Evolutionary conservation across 2,329 filamentous ascomycete species (phyloP).

Genomic region (Drechmeria coniospora): DNA sequence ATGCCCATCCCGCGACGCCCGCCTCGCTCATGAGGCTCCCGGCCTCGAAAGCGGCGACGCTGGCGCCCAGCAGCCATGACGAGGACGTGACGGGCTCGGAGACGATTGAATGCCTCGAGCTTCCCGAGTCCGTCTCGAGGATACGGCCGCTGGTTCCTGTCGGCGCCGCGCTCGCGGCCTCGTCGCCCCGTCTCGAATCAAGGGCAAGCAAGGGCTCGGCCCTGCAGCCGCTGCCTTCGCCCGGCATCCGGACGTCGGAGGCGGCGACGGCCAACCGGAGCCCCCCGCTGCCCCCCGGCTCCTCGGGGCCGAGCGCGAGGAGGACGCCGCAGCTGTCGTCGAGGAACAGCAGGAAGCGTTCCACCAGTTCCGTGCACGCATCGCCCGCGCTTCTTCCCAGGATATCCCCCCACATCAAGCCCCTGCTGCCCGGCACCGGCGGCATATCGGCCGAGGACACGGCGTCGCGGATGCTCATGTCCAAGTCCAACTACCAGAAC

Average conservation of each 20-base stretch:
- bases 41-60: slow-evolving; percentile 35
- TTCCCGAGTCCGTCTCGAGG: slow-evolving; percentile 52
- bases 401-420: slow-evolving; percentile 91
- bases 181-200: slow-evolving; percentile 20
- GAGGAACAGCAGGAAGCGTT: slow-evolving; percentile 54
- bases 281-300: slow-evolving; percentile 43
- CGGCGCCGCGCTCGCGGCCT: slow-evolving; percentile 25
- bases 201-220: slow-evolving; percentile 33
- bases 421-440: slow-evolving; percentile 52
- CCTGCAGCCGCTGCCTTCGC: slow-evolving; percentile 34
- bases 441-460: slow-evolving; percentile 42
- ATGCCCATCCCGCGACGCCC: slow-evolving; percentile 60
- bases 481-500: slow-evolving; percentile 96
- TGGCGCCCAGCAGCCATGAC: slow-evolving; percentile 24
- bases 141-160: slow-evolving; percentile 14
- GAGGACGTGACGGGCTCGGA: slow-evolving; percentile 30
- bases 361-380: slow-evolving; percentile 56
- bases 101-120: slow-evolving; percentile 41
- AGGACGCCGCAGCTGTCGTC: slow-evolving; percentile 42
- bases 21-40: slow-evolving; percentile 74
- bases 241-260: slow-evolving; percentile 25
- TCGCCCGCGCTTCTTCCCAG: slow-evolving; percentile 77
- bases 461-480: slow-evolving; percentile 63
- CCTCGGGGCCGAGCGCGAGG: slow-evolving; percentile 26
- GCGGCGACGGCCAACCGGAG: slow-evolving; percentile 46